phyloP scores from a whole-genome alignment of 2,329 filamentous ascomycete genomes.

The Emergomyces orientalis region DNA sequence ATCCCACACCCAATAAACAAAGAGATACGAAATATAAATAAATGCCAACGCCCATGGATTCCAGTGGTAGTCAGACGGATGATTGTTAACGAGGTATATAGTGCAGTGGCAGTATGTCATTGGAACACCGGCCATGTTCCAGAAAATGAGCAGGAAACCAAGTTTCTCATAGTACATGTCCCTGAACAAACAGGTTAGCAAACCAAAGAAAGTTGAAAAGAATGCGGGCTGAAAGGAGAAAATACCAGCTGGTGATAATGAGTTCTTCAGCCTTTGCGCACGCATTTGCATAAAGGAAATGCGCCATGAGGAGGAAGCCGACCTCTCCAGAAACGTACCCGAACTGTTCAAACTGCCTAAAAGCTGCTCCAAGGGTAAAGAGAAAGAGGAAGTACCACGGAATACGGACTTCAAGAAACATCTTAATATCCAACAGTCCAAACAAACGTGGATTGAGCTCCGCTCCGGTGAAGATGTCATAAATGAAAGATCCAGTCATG shows the following conservation, averaged over 20 bases:
- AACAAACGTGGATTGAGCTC: slow-evolving; percentile 82
- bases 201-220: neutral
- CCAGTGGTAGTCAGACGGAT: slow-evolving; percentile 67
- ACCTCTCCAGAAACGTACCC: slow-evolving; percentile 82
- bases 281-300: slow-evolving; percentile 84
- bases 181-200: slow-evolving; percentile 31
- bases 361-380: slow-evolving; percentile 62
- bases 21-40: slow-evolving; percentile 61
- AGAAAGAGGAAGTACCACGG: slow-evolving; percentile 87
- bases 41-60: slow-evolving; percentile 55
- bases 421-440: slow-evolving; percentile 76
- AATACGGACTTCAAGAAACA: slow-evolving; percentile 88
- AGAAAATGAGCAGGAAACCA: slow-evolving; percentile 96
- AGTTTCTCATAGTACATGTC: slow-evolving; percentile 97
- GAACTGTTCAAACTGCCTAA: slow-evolving; percentile 71
- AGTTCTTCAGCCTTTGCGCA: slow-evolving; percentile 86
- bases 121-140: slow-evolving; percentile 86
- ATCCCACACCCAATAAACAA: slow-evolving; percentile 85
- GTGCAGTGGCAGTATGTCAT: slow-evolving; percentile 89
- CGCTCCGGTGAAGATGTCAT: slow-evolving; percentile 85
- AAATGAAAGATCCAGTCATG: slow-evolving; percentile 74
- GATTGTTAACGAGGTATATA: slow-evolving; percentile 75
- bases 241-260: slow-evolving; percentile 73
- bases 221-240: slow-evolving; percentile 10
- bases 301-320: slow-evolving; percentile 72